These are phyloP conservation scores for Alternaria sp. DNA, from an alignment of 2,329 filamentous ascomycete genomes.

Conservation along the genomic window DNA sequence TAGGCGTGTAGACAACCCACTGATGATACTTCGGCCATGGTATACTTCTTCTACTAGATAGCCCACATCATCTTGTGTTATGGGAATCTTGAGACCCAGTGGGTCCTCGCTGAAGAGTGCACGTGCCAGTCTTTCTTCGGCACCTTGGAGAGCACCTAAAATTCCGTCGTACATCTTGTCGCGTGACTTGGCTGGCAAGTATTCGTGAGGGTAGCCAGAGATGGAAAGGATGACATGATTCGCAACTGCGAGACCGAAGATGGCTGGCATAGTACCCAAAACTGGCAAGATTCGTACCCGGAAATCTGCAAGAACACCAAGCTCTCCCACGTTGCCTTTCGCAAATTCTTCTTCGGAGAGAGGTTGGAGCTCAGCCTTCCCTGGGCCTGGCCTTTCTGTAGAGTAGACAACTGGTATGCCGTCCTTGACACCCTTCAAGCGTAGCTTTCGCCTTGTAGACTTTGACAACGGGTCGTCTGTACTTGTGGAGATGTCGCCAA, in stretches of 20 bases:
- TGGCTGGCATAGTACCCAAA: constrained; percentile 93
- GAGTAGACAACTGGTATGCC: constrained; percentile 94
- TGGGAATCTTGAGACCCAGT: constrained; percentile 77
- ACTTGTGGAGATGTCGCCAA: constrained; percentile 88
- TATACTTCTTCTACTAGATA: constrained; percentile 92
- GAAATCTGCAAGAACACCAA: constrained; percentile 90
- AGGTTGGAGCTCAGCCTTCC: constrained; percentile 88
- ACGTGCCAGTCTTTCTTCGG: constrained; percentile 77
- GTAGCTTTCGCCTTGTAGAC: constrained; percentile 79
- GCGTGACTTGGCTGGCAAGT: constrained; percentile 77
- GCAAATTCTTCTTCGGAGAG: constrained; percentile 85
- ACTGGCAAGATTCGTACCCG: constrained; percentile 94
- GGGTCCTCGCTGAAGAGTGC: constrained; percentile 59
- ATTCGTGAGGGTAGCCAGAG: constrained; percentile 83
- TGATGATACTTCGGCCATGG: constrained; percentile 80
- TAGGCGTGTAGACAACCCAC: constrained; percentile 78
- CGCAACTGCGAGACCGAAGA: constrained; percentile 89
- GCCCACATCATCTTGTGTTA: constrained; percentile 80
- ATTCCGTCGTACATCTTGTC: constrained; percentile 94
- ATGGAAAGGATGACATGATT: constrained; percentile 91
- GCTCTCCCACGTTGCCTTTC: constrained; percentile 83
- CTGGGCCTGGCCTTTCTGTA: constrained; percentile 85
- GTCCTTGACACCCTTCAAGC: constrained; percentile 75
- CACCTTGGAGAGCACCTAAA: constrained; percentile 73
- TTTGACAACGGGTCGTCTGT: constrained; percentile 89